Evolutionary conservation across 371 early-diverging fungal genomes (phyloP).

Genomic region (Dinochytrium kinnereticum): DNA sequence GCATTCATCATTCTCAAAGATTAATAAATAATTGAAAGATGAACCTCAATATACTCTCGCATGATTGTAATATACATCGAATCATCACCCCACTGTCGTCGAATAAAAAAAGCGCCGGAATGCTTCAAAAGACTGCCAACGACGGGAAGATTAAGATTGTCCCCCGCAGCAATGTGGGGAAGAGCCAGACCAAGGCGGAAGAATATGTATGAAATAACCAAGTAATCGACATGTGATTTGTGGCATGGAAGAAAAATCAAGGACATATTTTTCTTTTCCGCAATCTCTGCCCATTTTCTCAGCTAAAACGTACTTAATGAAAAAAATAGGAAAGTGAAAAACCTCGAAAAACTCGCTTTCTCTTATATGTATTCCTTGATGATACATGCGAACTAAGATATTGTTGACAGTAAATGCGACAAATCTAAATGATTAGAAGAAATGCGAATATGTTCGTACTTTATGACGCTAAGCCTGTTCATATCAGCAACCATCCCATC

Average conservation of each 20-base stretch:
- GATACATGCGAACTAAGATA: constrained; percentile 74
- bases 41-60: constrained; percentile 75
- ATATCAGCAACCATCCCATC: constrained; percentile 73
- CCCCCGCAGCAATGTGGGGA: constrained; percentile 89
- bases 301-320: constrained; percentile 46
- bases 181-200: constrained; percentile 80
- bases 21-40: background rate
- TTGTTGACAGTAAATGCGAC: constrained; percentile 77
- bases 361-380: constrained; percentile 83
- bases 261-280: constrained; percentile 73
- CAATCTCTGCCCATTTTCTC: constrained; percentile 65
- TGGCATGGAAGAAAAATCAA: constrained; percentile 84
- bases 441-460: constrained; percentile 47
- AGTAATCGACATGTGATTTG: constrained; percentile 89
- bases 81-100: constrained; percentile 83
- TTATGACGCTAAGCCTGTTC: constrained; percentile 65
- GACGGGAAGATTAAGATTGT: constrained; percentile 83
- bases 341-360: constrained; percentile 81
- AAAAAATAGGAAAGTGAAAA: background rate
- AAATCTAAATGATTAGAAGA: constrained; percentile 45
- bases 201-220: constrained; percentile 83
- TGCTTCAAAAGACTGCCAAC: constrained; percentile 73
- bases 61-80: constrained; percentile 72
- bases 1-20: background rate
- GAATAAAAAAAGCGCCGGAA: constrained; percentile 84